These are phyloP conservation scores for Solanum lycopersicoides DNA, from an alignment of 257 asterid species.

Conservation along the genomic window DNA sequence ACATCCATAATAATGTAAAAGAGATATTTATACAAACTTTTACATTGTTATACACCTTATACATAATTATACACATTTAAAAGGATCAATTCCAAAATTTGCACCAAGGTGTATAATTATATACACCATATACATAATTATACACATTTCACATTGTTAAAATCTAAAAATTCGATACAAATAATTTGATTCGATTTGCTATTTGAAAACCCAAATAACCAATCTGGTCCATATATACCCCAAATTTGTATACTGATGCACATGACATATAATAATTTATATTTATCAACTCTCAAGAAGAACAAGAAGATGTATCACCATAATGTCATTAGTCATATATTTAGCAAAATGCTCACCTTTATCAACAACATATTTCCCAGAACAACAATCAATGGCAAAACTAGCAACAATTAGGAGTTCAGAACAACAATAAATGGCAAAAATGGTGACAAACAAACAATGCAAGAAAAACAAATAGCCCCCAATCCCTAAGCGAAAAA, in stretches of 20 bases:
- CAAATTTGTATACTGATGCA: too few species aligned
- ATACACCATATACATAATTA: too few species aligned
- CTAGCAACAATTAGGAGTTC: background rate
- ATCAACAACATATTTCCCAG: background rate
- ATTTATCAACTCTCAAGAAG: background rate
- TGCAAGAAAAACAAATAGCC: background rate
- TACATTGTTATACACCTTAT: too few species aligned
- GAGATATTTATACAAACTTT: too few species aligned
- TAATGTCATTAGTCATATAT: background rate
- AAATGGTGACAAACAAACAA: background rate
- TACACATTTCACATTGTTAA: too few species aligned
- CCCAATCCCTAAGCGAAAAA: background rate
- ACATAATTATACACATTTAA: too few species aligned
- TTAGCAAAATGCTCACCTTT: background rate
- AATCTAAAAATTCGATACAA: background rate
- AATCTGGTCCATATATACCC: background rate
- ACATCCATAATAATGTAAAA: too few species aligned
- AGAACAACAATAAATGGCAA: background rate
- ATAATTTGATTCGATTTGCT: too few species aligned
- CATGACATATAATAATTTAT: background rate
- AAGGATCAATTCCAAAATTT: too few species aligned
- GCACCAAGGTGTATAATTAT: too few species aligned
- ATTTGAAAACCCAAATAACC: background rate
- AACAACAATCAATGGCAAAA: background rate
- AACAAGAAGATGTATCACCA: background rate